phyloP scores from a whole-genome alignment of 2,329 filamentous ascomycete species.

The Aspergillus fischeri region DNA sequence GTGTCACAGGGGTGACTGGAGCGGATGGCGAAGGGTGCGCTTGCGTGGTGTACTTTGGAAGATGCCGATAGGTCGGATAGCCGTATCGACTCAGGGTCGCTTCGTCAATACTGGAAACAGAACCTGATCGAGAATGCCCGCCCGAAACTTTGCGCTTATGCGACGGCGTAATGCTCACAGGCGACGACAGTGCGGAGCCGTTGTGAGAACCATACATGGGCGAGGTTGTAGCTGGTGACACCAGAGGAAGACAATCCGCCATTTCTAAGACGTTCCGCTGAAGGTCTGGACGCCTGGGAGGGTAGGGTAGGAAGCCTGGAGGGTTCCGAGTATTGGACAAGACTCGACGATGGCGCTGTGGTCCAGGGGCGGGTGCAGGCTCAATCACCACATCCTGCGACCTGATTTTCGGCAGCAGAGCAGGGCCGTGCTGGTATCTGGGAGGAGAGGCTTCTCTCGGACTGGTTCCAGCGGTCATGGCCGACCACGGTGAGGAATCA shows the following conservation, averaged over 20 bases:
- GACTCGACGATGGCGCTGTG: slow-evolving; percentile 56
- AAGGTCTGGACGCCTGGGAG: slow-evolving; percentile 39
- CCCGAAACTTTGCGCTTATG: slow-evolving; percentile 37
- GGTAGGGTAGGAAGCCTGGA: slow-evolving; percentile 50
- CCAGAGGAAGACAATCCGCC: slow-evolving; percentile 40
- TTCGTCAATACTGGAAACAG: slow-evolving; percentile 65
- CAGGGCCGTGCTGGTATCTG: slow-evolving; percentile 68
- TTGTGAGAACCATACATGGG: slow-evolving; percentile 25
- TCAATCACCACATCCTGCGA: slow-evolving; percentile 76
- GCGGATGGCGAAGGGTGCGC: slow-evolving; percentile 38
- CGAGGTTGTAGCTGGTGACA: slow-evolving; percentile 45
- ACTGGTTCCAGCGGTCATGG: slow-evolving; percentile 64
- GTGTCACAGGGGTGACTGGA: slow-evolving; percentile 36
- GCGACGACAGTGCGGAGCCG: slow-evolving; percentile 57
- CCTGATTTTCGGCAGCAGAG: slow-evolving; percentile 80
- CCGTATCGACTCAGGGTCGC: slow-evolving; percentile 65
- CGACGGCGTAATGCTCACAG: slow-evolving; percentile 52
- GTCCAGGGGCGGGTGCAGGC: slow-evolving; percentile 45
- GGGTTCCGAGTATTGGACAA: slow-evolving; percentile 51
- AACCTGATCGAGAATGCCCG: slow-evolving; percentile 56
- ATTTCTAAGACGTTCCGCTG: slow-evolving; percentile 46
- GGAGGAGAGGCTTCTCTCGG: slow-evolving; percentile 65
- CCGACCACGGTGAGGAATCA: slow-evolving; percentile 66
- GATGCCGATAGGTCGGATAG: slow-evolving; percentile 78
- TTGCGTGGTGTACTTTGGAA: slow-evolving; percentile 56